Evolutionary conservation across 2,329 filamentous ascomycete genomes (phyloP), one percentile per base, ranked within the genome.

Genomic region (Drechslerella coelobrocha): DNA sequence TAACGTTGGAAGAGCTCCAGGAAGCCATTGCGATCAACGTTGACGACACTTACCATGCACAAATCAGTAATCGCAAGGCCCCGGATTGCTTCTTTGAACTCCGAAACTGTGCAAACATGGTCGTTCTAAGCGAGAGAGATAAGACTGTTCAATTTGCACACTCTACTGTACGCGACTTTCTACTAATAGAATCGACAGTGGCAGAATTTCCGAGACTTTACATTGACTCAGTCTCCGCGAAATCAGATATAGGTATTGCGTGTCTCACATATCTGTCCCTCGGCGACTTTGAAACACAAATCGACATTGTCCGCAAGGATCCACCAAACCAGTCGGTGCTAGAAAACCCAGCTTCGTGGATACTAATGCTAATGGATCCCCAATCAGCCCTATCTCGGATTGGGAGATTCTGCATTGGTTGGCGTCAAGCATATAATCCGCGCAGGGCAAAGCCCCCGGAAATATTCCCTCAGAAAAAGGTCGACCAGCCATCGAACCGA

Each of bases 111-210:
- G 39, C 6, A 26, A 48, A 48, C 19, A 19, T 60, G 14, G 55
- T 21, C 24, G 17, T 60, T 5, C 27, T 48, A 23, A 48, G 50
- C 43, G 29, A 60, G 17, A 24, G 45, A 48, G 37, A 56, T 39
- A 48, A 62, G 5, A 63, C 37, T 0, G 45, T 72, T 47, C 45
- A 54, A 29, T 72, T 73, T 23, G 56, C 63, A 8, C 72, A 73
- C 27, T 73, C 59, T 34, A 54, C 68, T 2, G 68, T 68, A 1
- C 29, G 47, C 7, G 72, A 73, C 27, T 68, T 68, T n/a, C 52
- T 63, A 41, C n/a, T 45, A 10, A 21, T 8, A 7, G 17, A 48
- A 31, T 29, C 39, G 17, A 60, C 24, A 39, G 17, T 4, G 37
- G 24, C 21, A 17, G 37, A 56, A 6, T 56, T 56, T 19, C 8